phyloP scores from a whole-genome alignment of 768 basidiomycete genomes.

The Favolaschia claudopus region DNA sequence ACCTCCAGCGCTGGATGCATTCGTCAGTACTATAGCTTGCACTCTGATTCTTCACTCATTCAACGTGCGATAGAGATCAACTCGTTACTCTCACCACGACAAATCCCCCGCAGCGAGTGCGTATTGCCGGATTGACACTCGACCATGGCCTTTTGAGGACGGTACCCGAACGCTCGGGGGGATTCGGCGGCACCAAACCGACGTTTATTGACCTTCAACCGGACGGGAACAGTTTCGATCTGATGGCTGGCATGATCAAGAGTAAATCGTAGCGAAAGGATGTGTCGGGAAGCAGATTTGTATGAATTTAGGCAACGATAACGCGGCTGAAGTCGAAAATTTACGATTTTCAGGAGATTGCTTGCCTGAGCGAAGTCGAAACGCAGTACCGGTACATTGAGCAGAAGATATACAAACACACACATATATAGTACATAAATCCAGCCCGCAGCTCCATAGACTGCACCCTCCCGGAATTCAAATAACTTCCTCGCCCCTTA shows the following conservation, averaged over 20 bases:
- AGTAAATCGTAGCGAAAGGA: conserved; percentile 43
- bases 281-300: no score
- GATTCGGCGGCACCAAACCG: conserved; percentile 31
- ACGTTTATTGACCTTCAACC: conserved; percentile 92
- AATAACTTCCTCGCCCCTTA: no score
- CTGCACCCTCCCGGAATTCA: no score
- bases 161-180: conserved; percentile 54
- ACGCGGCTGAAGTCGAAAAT: no score
- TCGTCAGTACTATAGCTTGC: conserved; percentile 63
- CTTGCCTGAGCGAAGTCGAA: no score
- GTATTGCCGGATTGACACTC: conserved; percentile 85
- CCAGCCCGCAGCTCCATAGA: no score
- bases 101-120: conserved; percentile 70
- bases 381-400: no score
- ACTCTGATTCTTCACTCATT: neutral
- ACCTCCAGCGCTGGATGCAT: conserved; percentile 88
- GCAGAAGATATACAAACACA: no score
- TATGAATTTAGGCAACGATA: no score
- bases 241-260: conserved; percentile 89
- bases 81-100: conserved; percentile 83
- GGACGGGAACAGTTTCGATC: conserved; percentile 96
- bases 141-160: conserved; percentile 91
- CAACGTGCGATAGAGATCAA: conserved; percentile 68
- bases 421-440: no score
- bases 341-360: no score